These are phyloP conservation scores for Chalaropsis thielavioides DNA, from an alignment of 2,329 filamentous ascomycete genomes.

Conservation along the genomic window DNA sequence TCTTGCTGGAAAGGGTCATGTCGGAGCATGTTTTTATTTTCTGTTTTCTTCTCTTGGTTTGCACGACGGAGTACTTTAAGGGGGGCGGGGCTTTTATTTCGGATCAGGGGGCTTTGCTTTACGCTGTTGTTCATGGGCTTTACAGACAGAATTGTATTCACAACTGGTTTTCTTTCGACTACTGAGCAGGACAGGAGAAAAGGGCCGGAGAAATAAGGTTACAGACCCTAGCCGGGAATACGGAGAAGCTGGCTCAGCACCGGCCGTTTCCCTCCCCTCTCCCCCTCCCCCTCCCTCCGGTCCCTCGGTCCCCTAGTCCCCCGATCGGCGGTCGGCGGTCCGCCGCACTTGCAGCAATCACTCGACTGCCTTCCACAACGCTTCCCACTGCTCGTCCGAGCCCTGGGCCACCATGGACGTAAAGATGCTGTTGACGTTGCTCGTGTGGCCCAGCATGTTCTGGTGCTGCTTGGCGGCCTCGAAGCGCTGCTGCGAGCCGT, in stretches of 20 bases:
- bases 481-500: slow-evolving; percentile 26
- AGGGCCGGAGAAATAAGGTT: no score
- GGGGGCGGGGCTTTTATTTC: not conserved
- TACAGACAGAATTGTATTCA: no score
- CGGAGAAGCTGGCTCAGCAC: no score
- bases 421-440: slow-evolving; percentile 21
- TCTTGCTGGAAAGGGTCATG: no score
- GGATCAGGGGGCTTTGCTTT: not conserved
- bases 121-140: no score
- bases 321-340: no score
- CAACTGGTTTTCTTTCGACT: no score
- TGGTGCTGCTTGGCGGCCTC: slow-evolving; percentile 25
- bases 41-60: not conserved
- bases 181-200: no score
- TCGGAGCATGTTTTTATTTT: not conserved
- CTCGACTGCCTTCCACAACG: slow-evolving; percentile 25
- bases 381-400: slow-evolving; percentile 20
- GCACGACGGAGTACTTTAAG: not conserved
- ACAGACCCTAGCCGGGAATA: no score
- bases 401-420: slow-evolving; percentile 20
- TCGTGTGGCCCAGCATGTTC: slow-evolving; percentile 24
- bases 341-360: no score
- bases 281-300: not conserved
- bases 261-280: not conserved
- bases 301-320: no score